Conservation (phyloP, 2,329 filamentous ascomycete genomes). For the Penicillium oxalicum region DNA sequence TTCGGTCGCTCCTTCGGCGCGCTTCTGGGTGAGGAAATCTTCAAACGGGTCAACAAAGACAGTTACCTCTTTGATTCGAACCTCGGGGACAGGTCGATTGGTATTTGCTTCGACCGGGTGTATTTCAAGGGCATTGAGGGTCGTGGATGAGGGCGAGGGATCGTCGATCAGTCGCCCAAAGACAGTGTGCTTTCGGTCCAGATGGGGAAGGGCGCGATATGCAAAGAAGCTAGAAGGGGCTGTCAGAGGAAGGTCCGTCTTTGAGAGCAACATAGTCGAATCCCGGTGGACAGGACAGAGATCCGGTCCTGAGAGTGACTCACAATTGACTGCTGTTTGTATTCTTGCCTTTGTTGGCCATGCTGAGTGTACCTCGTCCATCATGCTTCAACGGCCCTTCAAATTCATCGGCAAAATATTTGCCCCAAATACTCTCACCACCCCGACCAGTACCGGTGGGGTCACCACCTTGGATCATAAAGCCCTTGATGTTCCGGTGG, state of each 20-base stretch:
- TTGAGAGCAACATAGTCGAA: not conserved
- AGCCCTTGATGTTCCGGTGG: slow-evolving; percentile 88
- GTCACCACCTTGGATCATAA: slow-evolving; percentile 98
- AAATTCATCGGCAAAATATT: slow-evolving; percentile 89
- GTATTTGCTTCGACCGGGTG: slow-evolving; percentile 65
- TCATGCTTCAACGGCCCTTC: slow-evolving; percentile 85
- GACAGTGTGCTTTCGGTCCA: slow-evolving; percentile 95
- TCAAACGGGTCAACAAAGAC: slow-evolving; percentile 93
- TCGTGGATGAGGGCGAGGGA: slow-evolving; percentile 39
- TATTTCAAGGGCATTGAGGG: slow-evolving; percentile 68
- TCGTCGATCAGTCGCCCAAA: slow-evolving; percentile 80
- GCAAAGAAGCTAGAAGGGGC: slow-evolving; percentile 63
- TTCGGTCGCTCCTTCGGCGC: slow-evolving; percentile 55
- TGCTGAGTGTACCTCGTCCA: slow-evolving; percentile 70
- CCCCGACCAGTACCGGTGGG: slow-evolving; percentile 87
- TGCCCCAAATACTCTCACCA: slow-evolving; percentile 87
- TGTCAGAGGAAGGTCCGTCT: slow-evolving; percentile 2
- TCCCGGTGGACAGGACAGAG: too few species aligned
- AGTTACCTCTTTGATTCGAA: slow-evolving; percentile 73
- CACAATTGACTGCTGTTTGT: slow-evolving; percentile 87
- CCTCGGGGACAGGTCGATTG: slow-evolving; percentile 69
- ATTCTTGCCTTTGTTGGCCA: slow-evolving; percentile 99
- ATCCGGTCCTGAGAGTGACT: slow-evolving; percentile 13
- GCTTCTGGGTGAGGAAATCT: slow-evolving; percentile 75
- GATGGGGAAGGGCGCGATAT: slow-evolving; percentile 75